Evolutionary conservation across 2,329 filamentous ascomycete species (phyloP).

Genomic region (Tolypocladium sp.): DNA sequence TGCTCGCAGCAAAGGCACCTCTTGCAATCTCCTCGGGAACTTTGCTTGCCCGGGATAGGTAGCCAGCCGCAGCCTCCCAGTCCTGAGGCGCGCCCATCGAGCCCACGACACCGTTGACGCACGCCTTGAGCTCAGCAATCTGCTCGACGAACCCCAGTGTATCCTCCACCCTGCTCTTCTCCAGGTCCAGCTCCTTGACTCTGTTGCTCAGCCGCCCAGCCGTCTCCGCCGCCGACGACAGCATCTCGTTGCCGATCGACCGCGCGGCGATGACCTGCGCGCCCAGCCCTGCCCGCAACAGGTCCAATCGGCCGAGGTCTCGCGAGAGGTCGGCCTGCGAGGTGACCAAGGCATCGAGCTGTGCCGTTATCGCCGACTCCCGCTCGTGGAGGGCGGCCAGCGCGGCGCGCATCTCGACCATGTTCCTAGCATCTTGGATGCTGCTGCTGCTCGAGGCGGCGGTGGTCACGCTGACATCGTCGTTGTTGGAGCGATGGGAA

Average conservation of each 20-base stretch:
- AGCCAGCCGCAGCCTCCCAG: slow-evolving; percentile 93
- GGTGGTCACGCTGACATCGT: slow-evolving; percentile 19
- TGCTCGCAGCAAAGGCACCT: slow-evolving; percentile 80
- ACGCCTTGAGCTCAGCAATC: slow-evolving; percentile 93
- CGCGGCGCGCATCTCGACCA: slow-evolving; percentile 70
- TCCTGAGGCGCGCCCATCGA: slow-evolving; percentile 98
- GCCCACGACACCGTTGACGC: slow-evolving; percentile 85
- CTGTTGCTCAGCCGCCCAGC: slow-evolving; percentile 78
- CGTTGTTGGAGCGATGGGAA: slow-evolving; percentile 20
- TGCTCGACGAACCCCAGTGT: slow-evolving; percentile 91
- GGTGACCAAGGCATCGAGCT: slow-evolving; percentile 66
- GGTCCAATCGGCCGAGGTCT: slow-evolving; percentile 78
- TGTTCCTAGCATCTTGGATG: slow-evolving; percentile 62
- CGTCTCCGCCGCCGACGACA: slow-evolving; percentile 75
- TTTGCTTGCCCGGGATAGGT: slow-evolving; percentile 73
- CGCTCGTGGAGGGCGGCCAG: slow-evolving; percentile 67
- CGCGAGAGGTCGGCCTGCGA: slow-evolving; percentile 81
- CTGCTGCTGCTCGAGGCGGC: slow-evolving; percentile 10
- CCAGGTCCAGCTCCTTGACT: slow-evolving; percentile 79
- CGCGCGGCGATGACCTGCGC: slow-evolving; percentile 78
- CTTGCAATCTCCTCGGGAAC: slow-evolving; percentile 73
- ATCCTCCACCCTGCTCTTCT: slow-evolving; percentile 84
- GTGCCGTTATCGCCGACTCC: slow-evolving; percentile 64
- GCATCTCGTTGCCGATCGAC: slow-evolving; percentile 81
- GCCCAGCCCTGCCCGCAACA: slow-evolving; percentile 79